Base-by-base conservation (phyloP, 345 rosid genomes). In the Rhodamnia rubescens region DNA sequence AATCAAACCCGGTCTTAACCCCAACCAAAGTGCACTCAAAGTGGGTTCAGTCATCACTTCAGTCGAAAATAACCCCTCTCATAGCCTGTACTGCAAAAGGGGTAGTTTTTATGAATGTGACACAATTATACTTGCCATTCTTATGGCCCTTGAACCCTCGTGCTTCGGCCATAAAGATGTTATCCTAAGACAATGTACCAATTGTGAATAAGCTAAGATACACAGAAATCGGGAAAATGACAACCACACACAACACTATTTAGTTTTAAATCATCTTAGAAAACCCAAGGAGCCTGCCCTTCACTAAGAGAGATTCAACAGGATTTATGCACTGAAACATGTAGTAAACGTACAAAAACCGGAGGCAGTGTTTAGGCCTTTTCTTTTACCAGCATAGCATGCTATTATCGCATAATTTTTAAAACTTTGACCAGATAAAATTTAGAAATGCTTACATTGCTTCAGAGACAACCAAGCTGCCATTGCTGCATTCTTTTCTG, bases 401-500 rank as follows among this genome's bases (percentile, higher is more conserved):
- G 47, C 47, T 8, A 69, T 32, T 69, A 69, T 36, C 7, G 1
- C 47, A 52, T 42, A 44, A 82, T 52, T 27, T 27, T 29, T 20
- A 82, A 82, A 53, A 29, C 8, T 12, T 69, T 36, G 22, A 69
- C 12, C 69, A 59, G 24, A 56, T 52, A 58, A 84, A 64, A 80
- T 47, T 24, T 56, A 81, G 27, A 82, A 20, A 74, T 9, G 83
- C 95, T 94, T 88, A 96, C 99, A 90, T 88, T 92, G 99, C 91
- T 94, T 97, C 16, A 97, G 88, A 74, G 98, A 97, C 55, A 95
- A 91, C 99, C 99, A 97, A 82, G 99, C 96, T 59, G 99, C 92
- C 99, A 97, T 94, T 54, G 99, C 99, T 44, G 99, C 98, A 91
- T 97, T 97, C 91, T 97, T 97, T 92, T 97, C 99, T 3, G 99